A percentile compares a stretch with the other conserved stretches of the same genome.
phyloP scores from a whole-genome alignment of 1,139 yeast genomes.

The Kodamaea ohmeri region DNA sequence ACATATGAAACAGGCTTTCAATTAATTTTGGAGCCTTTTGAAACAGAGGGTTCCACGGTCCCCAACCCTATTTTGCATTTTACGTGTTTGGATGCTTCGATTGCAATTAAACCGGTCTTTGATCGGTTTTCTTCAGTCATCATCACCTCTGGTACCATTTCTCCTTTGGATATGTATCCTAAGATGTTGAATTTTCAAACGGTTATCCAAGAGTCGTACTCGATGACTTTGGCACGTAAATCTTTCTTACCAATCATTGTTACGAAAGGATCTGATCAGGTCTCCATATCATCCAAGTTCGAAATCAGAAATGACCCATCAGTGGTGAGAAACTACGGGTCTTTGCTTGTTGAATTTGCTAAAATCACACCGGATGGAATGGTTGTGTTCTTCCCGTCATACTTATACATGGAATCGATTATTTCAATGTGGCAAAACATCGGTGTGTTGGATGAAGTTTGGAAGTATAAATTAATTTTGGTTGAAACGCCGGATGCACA shows the following conservation, averaged over 20 bases:
- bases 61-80: conserved; percentile 96
- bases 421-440: conserved; percentile 97
- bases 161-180: conserved; percentile 98
- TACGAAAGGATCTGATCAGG: conserved; percentile 97
- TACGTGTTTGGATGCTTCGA: conserved; percentile 94
- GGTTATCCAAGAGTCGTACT: conserved; percentile 88
- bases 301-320: conserved; percentile 97
- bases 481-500: conserved; percentile 99
- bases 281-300: conserved; percentile 91
- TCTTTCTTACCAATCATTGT: conserved; percentile 94
- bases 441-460: conserved; percentile 97
- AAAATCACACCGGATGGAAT: conserved; percentile 97
- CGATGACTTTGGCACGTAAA: conserved; percentile 91
- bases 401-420: conserved; percentile 94
- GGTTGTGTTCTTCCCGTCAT: conserved; percentile 96
- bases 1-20: conserved; percentile 94
- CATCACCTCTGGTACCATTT: conserved; percentile 95
- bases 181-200: conserved; percentile 94
- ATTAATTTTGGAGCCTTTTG: conserved; percentile 90
- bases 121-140: conserved; percentile 92
- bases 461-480: conserved; percentile 91
- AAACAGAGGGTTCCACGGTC: conserved; percentile 94
- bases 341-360: conserved; percentile 84
- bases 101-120: conserved; percentile 95
- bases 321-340: conserved; percentile 95